Evolutionary conservation across 2,329 filamentous ascomycete species (phyloP), one percentile per base, ranked within the genome.

Genomic region (Hymenoscyphus infarciens): DNA sequence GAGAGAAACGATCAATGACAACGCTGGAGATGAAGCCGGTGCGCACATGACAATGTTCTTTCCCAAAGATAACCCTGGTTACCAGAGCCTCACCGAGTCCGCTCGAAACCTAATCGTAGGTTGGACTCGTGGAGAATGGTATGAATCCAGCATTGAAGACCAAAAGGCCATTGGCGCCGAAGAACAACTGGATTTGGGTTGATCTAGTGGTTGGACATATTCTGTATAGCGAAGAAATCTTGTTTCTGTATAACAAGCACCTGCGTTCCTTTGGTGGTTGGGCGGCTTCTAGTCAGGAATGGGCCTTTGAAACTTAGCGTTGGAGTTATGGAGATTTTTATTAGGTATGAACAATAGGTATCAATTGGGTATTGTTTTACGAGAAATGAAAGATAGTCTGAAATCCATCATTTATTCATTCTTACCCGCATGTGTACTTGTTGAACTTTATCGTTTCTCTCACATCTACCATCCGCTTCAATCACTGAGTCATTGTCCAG

Each of bases 11-110:
- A 80, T 92, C 61, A 99, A 98, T 73, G 87, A 96, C 64, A 86
- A 84, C 70, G 91, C 89, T 0, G 79, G 77, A 11, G 91, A 96
- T 70, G 95, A 98, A 79, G 87, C 88, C 0, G 79, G 79, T 66
- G 94, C 94, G 31, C 95, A 98, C 76, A 91, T 88, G 80, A 80
- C 77, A 62, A 90, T 95, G 89, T 95, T 95, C 69, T 87, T 87
- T 59, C 81, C 86, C 1, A 81, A 81, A 64, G 82, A 87, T 54
- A 94, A 95, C 70, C 88, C 90, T 1, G 89, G 85, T 1, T 94
- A 92, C 70, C 83, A 85, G 65, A 81, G 79, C 61, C 80, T 95
- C 74, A 78, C 84, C n/a, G 81, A 86, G 57, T 81, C 86, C 61
- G 88, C 90, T 4, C 85, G 84, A 66, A 81, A 83, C 64, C 75